phyloP scores from a whole-genome alignment of 805 yeast species.

The Ascoidea asiatica region DNA sequence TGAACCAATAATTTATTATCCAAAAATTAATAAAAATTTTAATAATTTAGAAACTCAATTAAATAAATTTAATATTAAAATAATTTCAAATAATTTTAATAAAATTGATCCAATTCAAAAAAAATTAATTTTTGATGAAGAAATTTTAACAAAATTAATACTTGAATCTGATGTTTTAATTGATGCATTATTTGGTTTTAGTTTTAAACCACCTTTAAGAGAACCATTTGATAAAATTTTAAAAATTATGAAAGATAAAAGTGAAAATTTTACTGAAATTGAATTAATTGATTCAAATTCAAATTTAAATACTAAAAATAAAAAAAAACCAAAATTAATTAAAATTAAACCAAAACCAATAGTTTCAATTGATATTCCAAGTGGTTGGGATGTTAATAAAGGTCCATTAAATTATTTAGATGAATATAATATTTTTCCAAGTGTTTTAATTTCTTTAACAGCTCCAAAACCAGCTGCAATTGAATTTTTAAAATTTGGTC shows the following conservation, averaged over 20 bases:
- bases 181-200: slow-evolving; percentile 87
- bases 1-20: slow-evolving; percentile 58
- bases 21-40: slow-evolving; percentile 42
- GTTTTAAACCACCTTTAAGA: slow-evolving; percentile 80
- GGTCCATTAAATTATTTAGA: slow-evolving; percentile 39
- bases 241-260: slow-evolving; percentile 20
- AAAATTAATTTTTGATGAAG: slow-evolving; percentile 10
- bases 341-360: slow-evolving; percentile 32
- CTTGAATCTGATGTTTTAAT: slow-evolving; percentile 35
- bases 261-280: too few species aligned
- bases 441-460: slow-evolving; percentile 66
- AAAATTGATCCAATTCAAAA: slow-evolving; percentile 16
- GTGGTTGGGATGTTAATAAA: slow-evolving; percentile 92
- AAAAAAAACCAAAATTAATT: too few species aligned
- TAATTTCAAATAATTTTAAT: slow-evolving; percentile 27
- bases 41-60: slow-evolving; percentile 53
- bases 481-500: slow-evolving; percentile 18
- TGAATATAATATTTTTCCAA: slow-evolving; percentile 36
- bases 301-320: too few species aligned
- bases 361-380: slow-evolving; percentile 80
- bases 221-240: slow-evolving; percentile 52
- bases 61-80: slow-evolving; percentile 43
- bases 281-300: too few species aligned
- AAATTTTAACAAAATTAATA: slow-evolving; percentile 10
- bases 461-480: slow-evolving; percentile 87